These are phyloP conservation scores for Hansenula lynferdii DNA, from an alignment of 1,139 yeast genomes.

Conservation along the genomic window DNA sequence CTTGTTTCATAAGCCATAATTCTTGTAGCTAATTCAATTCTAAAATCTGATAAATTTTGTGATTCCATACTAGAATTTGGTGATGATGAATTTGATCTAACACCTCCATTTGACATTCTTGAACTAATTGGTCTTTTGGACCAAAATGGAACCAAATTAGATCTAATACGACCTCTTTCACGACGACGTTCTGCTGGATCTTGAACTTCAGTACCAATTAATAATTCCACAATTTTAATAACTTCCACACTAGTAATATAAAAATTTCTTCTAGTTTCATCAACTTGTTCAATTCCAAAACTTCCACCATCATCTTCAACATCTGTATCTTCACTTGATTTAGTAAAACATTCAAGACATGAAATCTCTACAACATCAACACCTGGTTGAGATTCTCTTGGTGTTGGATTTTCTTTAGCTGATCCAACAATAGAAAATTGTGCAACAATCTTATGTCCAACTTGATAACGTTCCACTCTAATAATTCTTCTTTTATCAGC, in stretches of 20 bases:
- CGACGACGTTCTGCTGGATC: slow-evolving; percentile 44
- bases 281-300: slow-evolving; percentile 5
- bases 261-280: slow-evolving; percentile 30
- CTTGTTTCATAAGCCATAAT: slow-evolving; percentile 59
- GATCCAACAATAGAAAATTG: slow-evolving; percentile 48
- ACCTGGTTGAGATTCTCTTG: slow-evolving; percentile 31
- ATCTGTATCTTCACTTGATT: slow-evolving; percentile 33
- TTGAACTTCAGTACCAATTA: slow-evolving; percentile 44
- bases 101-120: slow-evolving; percentile 30
- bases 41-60: slow-evolving; percentile 36
- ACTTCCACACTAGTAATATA: slow-evolving; percentile 66
- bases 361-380: slow-evolving; percentile 53
- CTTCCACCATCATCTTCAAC: slow-evolving; percentile 16
- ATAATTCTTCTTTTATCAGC: slow-evolving; percentile 51
- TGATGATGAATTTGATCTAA: slow-evolving; percentile 9
- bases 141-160: slow-evolving; percentile 68
- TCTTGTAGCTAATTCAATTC: slow-evolving; percentile 54
- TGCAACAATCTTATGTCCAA: slow-evolving; percentile 41
- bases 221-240: slow-evolving; percentile 55
- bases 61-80: slow-evolving; percentile 13
- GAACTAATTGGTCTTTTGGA: slow-evolving; percentile 54
- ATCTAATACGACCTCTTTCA: slow-evolving; percentile 60
- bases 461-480: slow-evolving; percentile 50
- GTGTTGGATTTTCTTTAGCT: slow-evolving; percentile 42
- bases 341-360: slow-evolving; percentile 44